A percentile compares a stretch with the other conserved stretches of the same genome.
Conservation (phyloP, 169 alveolate species). For the Plasmodium fragile region DNA sequence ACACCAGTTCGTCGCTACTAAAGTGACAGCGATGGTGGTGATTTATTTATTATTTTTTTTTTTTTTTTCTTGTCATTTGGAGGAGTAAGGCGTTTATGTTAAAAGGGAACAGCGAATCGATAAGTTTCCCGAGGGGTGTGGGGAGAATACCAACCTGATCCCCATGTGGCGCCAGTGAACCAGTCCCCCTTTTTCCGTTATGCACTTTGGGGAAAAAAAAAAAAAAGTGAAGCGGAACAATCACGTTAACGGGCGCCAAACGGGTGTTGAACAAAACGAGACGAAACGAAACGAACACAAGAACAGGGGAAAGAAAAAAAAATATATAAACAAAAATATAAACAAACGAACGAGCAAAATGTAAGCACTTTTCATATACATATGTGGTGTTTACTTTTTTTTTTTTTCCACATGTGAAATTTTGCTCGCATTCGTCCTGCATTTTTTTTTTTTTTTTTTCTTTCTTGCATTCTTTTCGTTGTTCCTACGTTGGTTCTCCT, state of each 20-base stretch:
- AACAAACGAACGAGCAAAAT: neutral
- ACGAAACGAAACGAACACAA: neutral
- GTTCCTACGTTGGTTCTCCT: neutral
- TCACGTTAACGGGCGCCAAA: neutral
- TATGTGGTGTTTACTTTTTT: neutral
- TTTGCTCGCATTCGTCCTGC: neutral
- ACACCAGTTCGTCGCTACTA: neutral
- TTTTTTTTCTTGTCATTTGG: neutral
- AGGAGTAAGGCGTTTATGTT: neutral
- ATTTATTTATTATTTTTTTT: neutral
- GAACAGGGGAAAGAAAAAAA: neutral
- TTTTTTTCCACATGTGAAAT: neutral
- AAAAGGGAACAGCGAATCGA: neutral
- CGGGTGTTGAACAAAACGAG: neutral
- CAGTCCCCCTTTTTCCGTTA: neutral
- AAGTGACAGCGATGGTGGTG: neutral
- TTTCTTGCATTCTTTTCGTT: neutral
- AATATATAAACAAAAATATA: neutral
- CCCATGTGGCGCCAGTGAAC: neutral
- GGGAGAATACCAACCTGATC: neutral
- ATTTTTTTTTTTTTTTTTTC: too few relatives aligned
- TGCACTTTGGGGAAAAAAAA: neutral
- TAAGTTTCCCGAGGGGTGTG: neutral
- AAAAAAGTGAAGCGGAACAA: neutral
- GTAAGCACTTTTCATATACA: neutral